Percentiles rank a stretch among this genome's conserved stretches.
Evolutionary conservation across 768 basidiomycete species (phyloP).

Genomic region (Aureoboletus auriporus): DNA sequence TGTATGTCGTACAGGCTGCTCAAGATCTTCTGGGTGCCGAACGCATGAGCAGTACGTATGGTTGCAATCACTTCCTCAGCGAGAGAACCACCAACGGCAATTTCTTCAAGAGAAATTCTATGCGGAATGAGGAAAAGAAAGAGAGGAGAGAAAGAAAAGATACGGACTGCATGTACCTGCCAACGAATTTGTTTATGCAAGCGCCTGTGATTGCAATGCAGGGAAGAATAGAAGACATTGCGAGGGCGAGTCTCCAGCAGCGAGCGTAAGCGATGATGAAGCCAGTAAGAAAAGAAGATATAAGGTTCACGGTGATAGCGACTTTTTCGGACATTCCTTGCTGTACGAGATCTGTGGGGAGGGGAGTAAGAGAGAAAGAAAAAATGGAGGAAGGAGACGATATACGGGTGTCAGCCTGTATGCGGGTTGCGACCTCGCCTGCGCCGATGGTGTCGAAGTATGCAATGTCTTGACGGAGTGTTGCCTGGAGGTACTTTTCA

Average conservation of each 20-base stretch:
- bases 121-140: not conserved
- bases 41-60: constrained; percentile 89
- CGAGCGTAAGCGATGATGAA: constrained; percentile 70
- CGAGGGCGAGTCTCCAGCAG: constrained; percentile 83
- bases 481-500: constrained; percentile 73
- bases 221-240: constrained; percentile 76
- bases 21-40: constrained; percentile 73
- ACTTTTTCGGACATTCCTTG: constrained; percentile 94
- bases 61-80: constrained; percentile 94
- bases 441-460: constrained; percentile 91
- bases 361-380: not conserved
- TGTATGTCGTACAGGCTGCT: constrained; percentile 59
- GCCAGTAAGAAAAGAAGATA: constrained; percentile 72
- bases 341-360: constrained; percentile 69
- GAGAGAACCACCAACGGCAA: constrained; percentile 75
- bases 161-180: constrained; percentile 64
- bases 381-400: not conserved
- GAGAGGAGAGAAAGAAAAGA: not conserved
- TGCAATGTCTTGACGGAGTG: constrained; percentile 83
- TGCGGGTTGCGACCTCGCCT: constrained; percentile 91
- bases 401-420: constrained; percentile 83
- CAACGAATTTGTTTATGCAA: constrained; percentile 65
- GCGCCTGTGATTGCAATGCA: constrained; percentile 74
- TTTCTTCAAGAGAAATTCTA: constrained; percentile 64
- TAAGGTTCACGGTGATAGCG: constrained; percentile 59